Base-by-base conservation (phyloP, 345 rosid species). In the Fremontodendron californicum region DNA sequence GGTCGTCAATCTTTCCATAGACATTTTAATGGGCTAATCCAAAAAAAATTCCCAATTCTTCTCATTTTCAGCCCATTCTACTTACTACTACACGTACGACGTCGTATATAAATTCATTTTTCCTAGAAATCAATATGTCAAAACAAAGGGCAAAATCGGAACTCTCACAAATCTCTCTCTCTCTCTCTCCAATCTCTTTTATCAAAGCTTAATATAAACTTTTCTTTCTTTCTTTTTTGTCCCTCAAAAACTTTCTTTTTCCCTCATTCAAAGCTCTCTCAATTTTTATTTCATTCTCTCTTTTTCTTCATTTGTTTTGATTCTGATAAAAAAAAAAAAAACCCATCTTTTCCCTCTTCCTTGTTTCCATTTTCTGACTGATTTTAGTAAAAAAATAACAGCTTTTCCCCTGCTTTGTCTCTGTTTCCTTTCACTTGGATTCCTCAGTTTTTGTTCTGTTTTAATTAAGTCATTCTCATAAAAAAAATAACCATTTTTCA, bases 231-330 rank as follows among this genome's bases (percentile, higher is more conserved):
- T 33, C 0, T 80, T 81, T 78, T 68, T 80, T 73, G 63, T 52
- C 76, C 72, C 73, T 55, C 61, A 79, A 60, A 76, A 63, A 21
- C 78, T 67, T 42, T 65, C 78, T 66, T 1, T 80, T 76, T 15
- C 57, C 25, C 80, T 78, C 70, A 39, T 58, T 81, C 67, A 45
- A 71, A 74, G 63, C 45, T 27, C 75, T 48, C 52, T 29, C 45
- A n/a, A n/a, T 11, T 9, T 71, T 69, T 69, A 69, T 60, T 67
- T 72, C 69, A 21, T 63, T 54, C 45, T 52, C 10, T 31, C 67
- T 55, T 33, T 33, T 78, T 74, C 73, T 73, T 40, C 69, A 37
- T 63, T 82, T 68, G 64, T 71, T 78, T 81, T 70, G 81, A 77
- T 85, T 74, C 86, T 52, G 46, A 75, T 63, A 57, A 66, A 58